Base-by-base conservation (phyloP, 306 rosid genomes). In the Senna siamea region DNA sequence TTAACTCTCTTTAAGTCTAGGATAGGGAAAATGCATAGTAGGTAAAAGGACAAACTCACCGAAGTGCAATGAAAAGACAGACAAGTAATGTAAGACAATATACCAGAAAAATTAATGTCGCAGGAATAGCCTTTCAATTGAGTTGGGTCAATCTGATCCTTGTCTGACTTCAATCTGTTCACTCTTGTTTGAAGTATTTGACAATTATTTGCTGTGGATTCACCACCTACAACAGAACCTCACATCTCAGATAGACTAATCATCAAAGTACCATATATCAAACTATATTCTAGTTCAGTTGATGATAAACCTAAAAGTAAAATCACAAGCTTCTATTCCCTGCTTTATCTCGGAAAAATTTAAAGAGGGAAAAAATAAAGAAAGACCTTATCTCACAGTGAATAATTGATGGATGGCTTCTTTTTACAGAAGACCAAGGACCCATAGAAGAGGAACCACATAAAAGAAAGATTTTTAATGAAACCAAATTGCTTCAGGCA, bases 131-230 rank as follows among this genome's bases (percentile, higher is more conserved):
- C 68, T 22, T 74, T 87, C 82, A 94, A 66, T 74, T 79, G 73
- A n/a, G 77, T 54, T 23, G 81, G 73, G 73, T 94, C 99, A 51
- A 91, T 66, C n/a, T 75, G 72, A 51, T 78, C 85, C 82, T 89
- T 92, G 80, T 85, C 83, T 26, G 99, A 89, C 69, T 94, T 94
- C 34, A 78, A 85, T 80, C 97, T 87, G 76, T 92, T 94, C 41
- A 92, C 99, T 81, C 99, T 88, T 23, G 95, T 92, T 76, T 88
- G 97, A 74, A 92, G 97, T 88, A 94, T 94, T 79, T 94, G 97
- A 69, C 97, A 92, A 83, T 94, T 92, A 5, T 88, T 96, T 0
- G 73, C 91, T 0, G 76, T 83, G 15, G 97, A 94, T 75, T 94
- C 97, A 65, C 99, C 99, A 17, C 98, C 96, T 94, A 69, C 78